These are phyloP conservation scores for Heimioporus sp. DNA, from an alignment of 768 basidiomycete genomes.

Conservation along the genomic window DNA sequence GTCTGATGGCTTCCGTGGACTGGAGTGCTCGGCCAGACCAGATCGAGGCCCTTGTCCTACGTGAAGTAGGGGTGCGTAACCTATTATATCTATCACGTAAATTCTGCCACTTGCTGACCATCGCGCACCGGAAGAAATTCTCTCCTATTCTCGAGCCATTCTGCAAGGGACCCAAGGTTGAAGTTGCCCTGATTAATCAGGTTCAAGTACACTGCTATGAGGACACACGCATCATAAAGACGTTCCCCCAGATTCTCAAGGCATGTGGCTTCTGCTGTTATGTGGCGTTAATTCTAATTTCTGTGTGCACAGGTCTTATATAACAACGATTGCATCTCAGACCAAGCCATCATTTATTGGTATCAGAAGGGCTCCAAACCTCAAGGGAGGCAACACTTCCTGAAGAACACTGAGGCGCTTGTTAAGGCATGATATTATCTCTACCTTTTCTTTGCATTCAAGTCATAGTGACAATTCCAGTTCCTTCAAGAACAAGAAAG, in stretches of 20 bases:
- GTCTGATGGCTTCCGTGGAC: slow-evolving; percentile 83
- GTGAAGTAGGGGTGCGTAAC: slow-evolving; percentile 76
- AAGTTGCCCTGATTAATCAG: slow-evolving; percentile 92
- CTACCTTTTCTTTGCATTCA: slow-evolving; percentile 1
- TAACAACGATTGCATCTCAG: slow-evolving; percentile 93
- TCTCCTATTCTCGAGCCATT: slow-evolving; percentile 88
- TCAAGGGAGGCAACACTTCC: slow-evolving; percentile 93
- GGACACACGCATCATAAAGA: slow-evolving; percentile 91
- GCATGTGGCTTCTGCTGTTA: slow-evolving; percentile 31
- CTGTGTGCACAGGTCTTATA: slow-evolving; percentile 71
- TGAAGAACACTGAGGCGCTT: slow-evolving; percentile 81
- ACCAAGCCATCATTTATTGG: slow-evolving; percentile 98
- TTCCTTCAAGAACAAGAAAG: slow-evolving; percentile 86
- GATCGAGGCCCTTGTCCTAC: slow-evolving; percentile 83
- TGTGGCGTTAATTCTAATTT: slow-evolving; percentile 6
- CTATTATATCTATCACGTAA: background rate
- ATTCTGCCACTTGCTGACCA: background rate
- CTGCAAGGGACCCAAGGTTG: slow-evolving; percentile 81
- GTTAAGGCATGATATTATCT: slow-evolving; percentile 64
- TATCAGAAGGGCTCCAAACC: slow-evolving; percentile 95
- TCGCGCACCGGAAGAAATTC: slow-evolving; percentile 58
- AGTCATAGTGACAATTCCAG: slow-evolving; percentile 51
- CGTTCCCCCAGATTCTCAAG: slow-evolving; percentile 95
- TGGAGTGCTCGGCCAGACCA: slow-evolving; percentile 91
- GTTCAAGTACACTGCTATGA: slow-evolving; percentile 97